phyloP scores from a whole-genome alignment of 352 stramenopile species.

The Globisporangium cederbergense region DNA sequence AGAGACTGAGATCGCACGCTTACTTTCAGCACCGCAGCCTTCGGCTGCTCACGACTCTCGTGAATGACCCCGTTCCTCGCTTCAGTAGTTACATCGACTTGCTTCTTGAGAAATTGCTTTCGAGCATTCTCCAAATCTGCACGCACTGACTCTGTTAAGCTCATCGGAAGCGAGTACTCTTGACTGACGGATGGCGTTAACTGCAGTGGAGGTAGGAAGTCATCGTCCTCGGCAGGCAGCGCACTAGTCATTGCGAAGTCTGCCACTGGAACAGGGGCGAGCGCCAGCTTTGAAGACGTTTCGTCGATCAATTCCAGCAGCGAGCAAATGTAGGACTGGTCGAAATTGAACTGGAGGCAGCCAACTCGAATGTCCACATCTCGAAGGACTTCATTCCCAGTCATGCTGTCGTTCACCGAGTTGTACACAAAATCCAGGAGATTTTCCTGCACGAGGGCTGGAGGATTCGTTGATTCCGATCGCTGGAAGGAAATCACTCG shows the following conservation, averaged over 20 bases:
- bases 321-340: conserved; percentile 81
- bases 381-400: conserved; percentile 42
- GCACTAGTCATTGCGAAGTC: conserved; percentile 8
- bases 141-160: conserved; percentile 74
- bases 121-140: conserved; percentile 79
- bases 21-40: conserved; percentile 34
- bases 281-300: conserved; percentile 45
- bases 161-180: conserved; percentile 71
- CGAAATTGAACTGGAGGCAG: conserved; percentile 79
- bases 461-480: conserved; percentile 19
- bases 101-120: conserved; percentile 47
- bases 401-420: conserved; percentile 57
- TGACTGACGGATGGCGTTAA: conserved; percentile 55
- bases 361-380: conserved; percentile 74
- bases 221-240: conserved; percentile 23
- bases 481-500: conserved; percentile 64
- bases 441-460: conserved; percentile 30
- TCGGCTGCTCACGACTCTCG: conserved; percentile 4
- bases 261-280: conserved; percentile 23
- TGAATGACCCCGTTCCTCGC: conserved; percentile 6
- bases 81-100: conserved; percentile 4
- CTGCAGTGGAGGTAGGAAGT: conserved; percentile 50
- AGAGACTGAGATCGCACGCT: conserved; percentile 62
- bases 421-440: conserved; percentile 65
- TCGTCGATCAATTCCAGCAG: conserved; percentile 74